Conservation (phyloP, 176 grass and related monocot species). For the Lolium perenne region DNA sequence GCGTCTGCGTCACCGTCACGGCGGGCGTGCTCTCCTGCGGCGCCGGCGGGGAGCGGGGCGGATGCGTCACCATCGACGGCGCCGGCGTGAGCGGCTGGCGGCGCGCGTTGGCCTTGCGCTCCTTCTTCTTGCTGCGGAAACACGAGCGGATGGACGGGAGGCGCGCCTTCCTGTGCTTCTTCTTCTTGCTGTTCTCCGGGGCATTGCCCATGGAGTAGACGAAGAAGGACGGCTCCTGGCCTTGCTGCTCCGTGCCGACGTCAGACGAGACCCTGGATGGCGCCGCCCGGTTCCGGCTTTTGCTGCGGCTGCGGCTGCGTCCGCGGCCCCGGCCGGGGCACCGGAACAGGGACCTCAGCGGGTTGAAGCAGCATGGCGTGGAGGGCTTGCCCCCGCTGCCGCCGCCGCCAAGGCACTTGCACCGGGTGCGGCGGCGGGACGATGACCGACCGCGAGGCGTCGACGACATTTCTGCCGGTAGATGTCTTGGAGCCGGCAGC, state of each 20-base stretch:
- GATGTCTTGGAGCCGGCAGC: background rate
- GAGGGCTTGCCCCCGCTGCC: conserved; percentile 15
- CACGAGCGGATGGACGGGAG: conserved; percentile 55
- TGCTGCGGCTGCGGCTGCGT: conserved; percentile 37
- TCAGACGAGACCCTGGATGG: conserved; percentile 40
- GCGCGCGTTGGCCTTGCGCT: conserved; percentile 31
- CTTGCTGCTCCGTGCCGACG: conserved; percentile 18
- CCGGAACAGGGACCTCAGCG: conserved; percentile 49
- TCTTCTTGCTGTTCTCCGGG: conserved; percentile 23
- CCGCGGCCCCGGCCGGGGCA: conserved; percentile 37
- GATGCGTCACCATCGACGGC: conserved; percentile 48
- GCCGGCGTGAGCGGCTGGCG: conserved; percentile 51
- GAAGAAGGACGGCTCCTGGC: conserved; percentile 58
- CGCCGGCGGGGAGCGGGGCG: conserved; percentile 36
- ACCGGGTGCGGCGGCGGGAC: conserved; percentile 38
- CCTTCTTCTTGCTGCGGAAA: conserved; percentile 54
- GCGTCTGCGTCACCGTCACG: conserved; percentile 39
- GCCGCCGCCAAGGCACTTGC: conserved; percentile 23
- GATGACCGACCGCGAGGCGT: conserved; percentile 56
- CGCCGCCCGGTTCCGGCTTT: conserved; percentile 33
- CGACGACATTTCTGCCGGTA: conserved; percentile 38
- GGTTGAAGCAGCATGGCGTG: conserved; percentile 50
- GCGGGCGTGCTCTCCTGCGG: conserved; percentile 13
- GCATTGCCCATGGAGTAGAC: conserved; percentile 53
- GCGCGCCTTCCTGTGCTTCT: conserved; percentile 41